These are phyloP conservation scores for Botrytis byssoidea DNA, from an alignment of 2,329 filamentous ascomycete species.

Conservation along the genomic window DNA sequence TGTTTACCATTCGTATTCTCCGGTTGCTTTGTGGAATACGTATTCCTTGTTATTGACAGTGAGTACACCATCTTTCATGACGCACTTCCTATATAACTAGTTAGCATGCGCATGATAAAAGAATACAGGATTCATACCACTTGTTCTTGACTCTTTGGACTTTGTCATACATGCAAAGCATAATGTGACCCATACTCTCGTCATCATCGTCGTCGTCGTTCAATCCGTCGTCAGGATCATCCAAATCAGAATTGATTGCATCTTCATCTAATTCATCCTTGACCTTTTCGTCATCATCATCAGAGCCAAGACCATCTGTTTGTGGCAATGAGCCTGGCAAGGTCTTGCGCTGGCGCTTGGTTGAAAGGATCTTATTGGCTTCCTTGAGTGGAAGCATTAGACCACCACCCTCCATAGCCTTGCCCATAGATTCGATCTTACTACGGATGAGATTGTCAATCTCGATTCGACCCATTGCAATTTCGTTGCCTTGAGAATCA, in stretches of 20 bases:
- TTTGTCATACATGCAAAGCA: slow-evolving; percentile 99
- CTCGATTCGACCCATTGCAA: slow-evolving; percentile 57
- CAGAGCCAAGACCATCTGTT: slow-evolving; percentile 56
- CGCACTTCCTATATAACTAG: slow-evolving; percentile 74
- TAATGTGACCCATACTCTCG: slow-evolving; percentile 80
- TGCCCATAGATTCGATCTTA: slow-evolving; percentile 64
- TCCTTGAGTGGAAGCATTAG: slow-evolving; percentile 67
- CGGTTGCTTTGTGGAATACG: slow-evolving; percentile 95
- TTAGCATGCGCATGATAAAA: slow-evolving; percentile 1
- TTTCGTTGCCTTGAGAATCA: slow-evolving; percentile 52
- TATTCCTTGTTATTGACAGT: slow-evolving; percentile 94
- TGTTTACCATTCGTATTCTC: slow-evolving; percentile 92
- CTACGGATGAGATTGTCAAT: slow-evolving; percentile 69
- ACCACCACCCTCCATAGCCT: slow-evolving; percentile 70
- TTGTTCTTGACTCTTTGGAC: slow-evolving; percentile 99
- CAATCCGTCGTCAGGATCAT: slow-evolving; percentile 84
- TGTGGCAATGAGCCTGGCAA: slow-evolving; percentile 42
- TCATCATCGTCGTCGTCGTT: slow-evolving; percentile 86
- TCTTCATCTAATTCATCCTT: slow-evolving; percentile 73
- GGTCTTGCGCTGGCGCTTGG: slow-evolving; percentile 40
- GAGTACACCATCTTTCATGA: slow-evolving; percentile 92
- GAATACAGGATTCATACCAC: slow-evolving; percentile 55
- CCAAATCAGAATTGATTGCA: slow-evolving; percentile 96
- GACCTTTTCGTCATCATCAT: slow-evolving; percentile 59
- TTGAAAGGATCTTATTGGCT: slow-evolving; percentile 31